Base-by-base conservation (phyloP, 345 rosid species). In the Litchi chinensis region DNA sequence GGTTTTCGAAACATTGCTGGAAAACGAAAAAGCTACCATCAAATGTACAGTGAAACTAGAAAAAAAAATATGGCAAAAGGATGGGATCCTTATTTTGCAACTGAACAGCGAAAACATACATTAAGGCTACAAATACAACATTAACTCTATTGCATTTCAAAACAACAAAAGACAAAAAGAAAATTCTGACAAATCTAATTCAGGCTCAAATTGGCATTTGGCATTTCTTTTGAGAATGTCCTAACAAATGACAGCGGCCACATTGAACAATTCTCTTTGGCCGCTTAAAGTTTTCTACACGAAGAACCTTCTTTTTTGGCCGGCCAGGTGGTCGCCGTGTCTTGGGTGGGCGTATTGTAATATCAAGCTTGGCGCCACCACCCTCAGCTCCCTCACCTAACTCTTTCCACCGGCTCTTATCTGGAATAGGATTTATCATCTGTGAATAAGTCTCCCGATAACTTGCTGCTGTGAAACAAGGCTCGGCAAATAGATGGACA, bases 161-260 rank as follows among this genome's bases (percentile, higher is more conserved):
- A 63, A 64, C 59, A 71, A 74, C 65, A 57, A 87, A 68, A 40
- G 26, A 64, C 67, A 24, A 22, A 11, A 67, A 65, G 44, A 76
- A 63, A 22, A 73, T 44, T 64, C 77, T 32, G 21, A 65, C 64
- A 73, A 72, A 72, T 50, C 78, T 79, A 81, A 82, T 22, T 79
- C 77, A 71, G 52, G 54, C 52, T 94, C 88, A 96, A 80, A 92
- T 84, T 37, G 98, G 91, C 95, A 88, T 87, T 26, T 97, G 83
- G 85, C 99, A 97, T 89, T 97, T 97, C 86, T 97, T 97, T 84
- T 97, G 99, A 69, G 99, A 97, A 87, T 97, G 99, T 70, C 99
- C 99, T 86, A 97, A 88, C 82, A 94, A 85, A 89, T 94, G 98
- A 76, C 98, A 97, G 54, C 99, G 92, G 56, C 99, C 99, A 76